A percentile compares a stretch with the other conserved stretches of the same genome.
phyloP scores from a whole-genome alignment of 176 grass and related monocot species.

The Pontederia paniculata region DNA sequence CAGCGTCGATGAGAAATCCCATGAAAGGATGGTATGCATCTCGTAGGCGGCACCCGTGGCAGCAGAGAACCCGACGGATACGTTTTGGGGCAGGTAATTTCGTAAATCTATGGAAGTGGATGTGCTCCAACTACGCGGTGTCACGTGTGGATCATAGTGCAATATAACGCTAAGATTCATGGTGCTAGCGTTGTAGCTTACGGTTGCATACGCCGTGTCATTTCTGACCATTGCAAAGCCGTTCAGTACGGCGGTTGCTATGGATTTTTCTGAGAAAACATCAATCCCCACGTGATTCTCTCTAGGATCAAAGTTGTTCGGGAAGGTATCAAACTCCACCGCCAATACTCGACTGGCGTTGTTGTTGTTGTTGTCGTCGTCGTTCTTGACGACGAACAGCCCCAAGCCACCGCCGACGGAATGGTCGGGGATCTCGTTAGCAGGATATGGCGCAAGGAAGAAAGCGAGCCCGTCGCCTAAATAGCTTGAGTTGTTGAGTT shows the following conservation, averaged over 20 bases:
- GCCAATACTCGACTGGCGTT: constrained; percentile 27
- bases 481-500: constrained; percentile 19
- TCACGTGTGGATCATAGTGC: too few species aligned
- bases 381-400: too few species aligned
- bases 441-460: constrained; percentile 64
- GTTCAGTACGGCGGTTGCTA: constrained; percentile 26
- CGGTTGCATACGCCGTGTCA: constrained; percentile 46
- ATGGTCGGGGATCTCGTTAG: constrained; percentile 27
- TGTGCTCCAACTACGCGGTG: too few species aligned
- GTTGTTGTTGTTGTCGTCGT: constrained; percentile 9
- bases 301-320: constrained; percentile 53
- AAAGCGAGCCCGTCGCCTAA: constrained; percentile 65
- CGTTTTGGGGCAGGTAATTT: constrained; percentile 36
- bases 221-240: constrained; percentile 51
- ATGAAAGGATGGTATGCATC: constrained; percentile 61
- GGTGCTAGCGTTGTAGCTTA: constrained; percentile 41
- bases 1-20: constrained; percentile 61
- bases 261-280: constrained; percentile 40
- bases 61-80: constrained; percentile 60
- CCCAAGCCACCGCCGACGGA: constrained; percentile 46
- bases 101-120: too few species aligned
- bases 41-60: constrained; percentile 51
- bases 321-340: constrained; percentile 67
- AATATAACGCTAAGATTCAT: constrained; percentile 58
- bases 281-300: constrained; percentile 59